Conservation (phyloP, 495 filamentous ascomycete genomes). For the Apiosordaria backusii region DNA sequence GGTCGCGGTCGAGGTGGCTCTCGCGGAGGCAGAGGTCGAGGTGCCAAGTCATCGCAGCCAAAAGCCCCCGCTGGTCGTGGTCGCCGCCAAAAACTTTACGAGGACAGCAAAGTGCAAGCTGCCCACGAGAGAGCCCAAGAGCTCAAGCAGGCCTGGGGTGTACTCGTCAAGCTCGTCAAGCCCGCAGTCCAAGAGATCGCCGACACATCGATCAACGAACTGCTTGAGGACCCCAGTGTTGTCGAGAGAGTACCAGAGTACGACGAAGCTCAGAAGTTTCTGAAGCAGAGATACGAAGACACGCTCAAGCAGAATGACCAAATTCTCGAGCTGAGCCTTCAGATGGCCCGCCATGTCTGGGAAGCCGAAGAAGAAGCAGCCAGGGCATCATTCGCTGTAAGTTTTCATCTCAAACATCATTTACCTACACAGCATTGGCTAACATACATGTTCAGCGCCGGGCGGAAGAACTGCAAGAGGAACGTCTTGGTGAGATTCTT, state of each 20-base stretch:
- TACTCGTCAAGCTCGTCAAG: conserved; percentile 39
- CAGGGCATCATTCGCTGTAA: conserved; percentile 21
- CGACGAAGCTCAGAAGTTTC: conserved; percentile 24
- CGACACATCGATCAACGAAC: conserved; percentile 35
- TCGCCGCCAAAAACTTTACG: conserved; percentile 43
- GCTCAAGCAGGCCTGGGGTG: conserved; percentile 37
- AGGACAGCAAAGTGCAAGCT: conserved; percentile 39
- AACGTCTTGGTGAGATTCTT: conserved; percentile 36
- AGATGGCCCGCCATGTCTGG: conserved; percentile 23
- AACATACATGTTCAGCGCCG: conserved; percentile 12
- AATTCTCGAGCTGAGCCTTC: conserved; percentile 17
- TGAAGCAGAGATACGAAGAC: conserved; percentile 31
- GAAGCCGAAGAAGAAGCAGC: conserved; percentile 15
- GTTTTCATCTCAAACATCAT: conserved; percentile 1
- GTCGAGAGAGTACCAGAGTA: conserved; percentile 37
- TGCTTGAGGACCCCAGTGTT: conserved; percentile 31
- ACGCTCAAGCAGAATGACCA: conserved; percentile 20
- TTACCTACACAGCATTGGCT: not conserved
- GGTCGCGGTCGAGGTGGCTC: conserved; percentile 30
- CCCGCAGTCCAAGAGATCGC: conserved; percentile 43
- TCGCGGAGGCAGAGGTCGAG: conserved; percentile 24
- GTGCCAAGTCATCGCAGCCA: conserved; percentile 33
- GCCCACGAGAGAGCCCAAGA: conserved; percentile 45
- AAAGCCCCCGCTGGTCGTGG: conserved; percentile 37
- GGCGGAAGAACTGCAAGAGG: conserved; percentile 34